A percentile compares a stretch with the other conserved stretches of the same genome.
Evolutionary conservation across 164 flowering plant genomes (phyloP).

Genomic region (Annona cherimola): DNA sequence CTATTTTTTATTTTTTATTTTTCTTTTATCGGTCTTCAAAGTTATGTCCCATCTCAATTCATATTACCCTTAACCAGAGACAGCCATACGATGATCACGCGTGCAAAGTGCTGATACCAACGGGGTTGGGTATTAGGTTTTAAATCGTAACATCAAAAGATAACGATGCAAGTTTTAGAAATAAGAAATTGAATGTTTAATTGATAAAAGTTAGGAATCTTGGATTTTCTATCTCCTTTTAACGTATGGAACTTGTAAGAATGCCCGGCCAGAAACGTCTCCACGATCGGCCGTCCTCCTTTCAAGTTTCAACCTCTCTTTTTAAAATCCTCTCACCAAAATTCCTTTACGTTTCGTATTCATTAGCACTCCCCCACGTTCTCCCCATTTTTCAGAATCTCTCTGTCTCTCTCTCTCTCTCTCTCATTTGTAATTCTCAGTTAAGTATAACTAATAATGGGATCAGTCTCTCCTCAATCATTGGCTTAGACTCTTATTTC

Average conservation of each 20-base stretch:
- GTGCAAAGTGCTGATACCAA: too few relatives aligned
- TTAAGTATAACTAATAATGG: not conserved
- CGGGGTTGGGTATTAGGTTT: too few relatives aligned
- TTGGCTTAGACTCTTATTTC: not conserved
- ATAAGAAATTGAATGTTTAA: too few relatives aligned
- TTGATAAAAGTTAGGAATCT: too few relatives aligned
- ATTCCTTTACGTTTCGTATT: slow-evolving; percentile 10
- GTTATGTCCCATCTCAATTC: too few relatives aligned
- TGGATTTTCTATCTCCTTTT: too few relatives aligned
- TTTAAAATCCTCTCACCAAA: not conserved
- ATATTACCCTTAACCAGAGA: too few relatives aligned
- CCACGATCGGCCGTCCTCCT: slow-evolving; percentile 41
- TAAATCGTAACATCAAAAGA: too few relatives aligned
- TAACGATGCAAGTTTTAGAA: too few relatives aligned
- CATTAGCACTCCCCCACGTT: slow-evolving; percentile 18
- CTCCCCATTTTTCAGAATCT: slow-evolving; percentile 7
- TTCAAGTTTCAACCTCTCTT: not conserved
- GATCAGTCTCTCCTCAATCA: not conserved
- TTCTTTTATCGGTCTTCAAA: too few relatives aligned
- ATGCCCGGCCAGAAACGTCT: slow-evolving; percentile 19
- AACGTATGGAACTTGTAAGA: not conserved
- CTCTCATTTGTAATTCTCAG: not conserved
- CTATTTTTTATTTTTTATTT: too few relatives aligned
- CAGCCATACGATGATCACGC: too few relatives aligned
- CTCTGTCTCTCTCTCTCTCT: not conserved